These are phyloP conservation scores for Cajanus cajan DNA, from an alignment of 306 rosid genomes.

Conservation along the genomic window DNA sequence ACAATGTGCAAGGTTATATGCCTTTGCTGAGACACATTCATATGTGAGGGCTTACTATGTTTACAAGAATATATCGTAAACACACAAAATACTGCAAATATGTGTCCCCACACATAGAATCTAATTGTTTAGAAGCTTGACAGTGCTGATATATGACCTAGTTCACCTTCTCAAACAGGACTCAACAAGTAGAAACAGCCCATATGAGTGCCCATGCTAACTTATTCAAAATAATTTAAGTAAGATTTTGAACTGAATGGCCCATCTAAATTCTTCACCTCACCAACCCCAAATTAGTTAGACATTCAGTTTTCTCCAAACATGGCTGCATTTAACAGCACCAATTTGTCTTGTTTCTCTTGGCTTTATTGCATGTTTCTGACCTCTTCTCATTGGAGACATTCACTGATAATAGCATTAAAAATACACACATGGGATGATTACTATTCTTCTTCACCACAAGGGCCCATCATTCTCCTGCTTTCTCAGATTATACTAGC, in stretches of 20 bases:
- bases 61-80: not conserved
- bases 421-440: constrained; percentile 61
- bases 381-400: constrained; percentile 34
- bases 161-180: constrained; percentile 24
- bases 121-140: constrained; percentile 4
- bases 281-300: constrained; percentile 36
- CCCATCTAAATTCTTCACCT: constrained; percentile 35
- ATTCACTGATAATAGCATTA: constrained; percentile 36
- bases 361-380: constrained; percentile 23
- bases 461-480: constrained; percentile 46
- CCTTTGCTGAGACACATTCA: not conserved
- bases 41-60: not conserved
- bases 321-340: constrained; percentile 22
- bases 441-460: constrained; percentile 37
- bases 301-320: constrained; percentile 17
- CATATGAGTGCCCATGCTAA: constrained; percentile 49
- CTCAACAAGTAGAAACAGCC: constrained; percentile 37
- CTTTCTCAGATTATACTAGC: constrained; percentile 29
- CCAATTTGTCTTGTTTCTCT: constrained; percentile 37
- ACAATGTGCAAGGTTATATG: not conserved
- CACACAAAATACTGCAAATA: not conserved
- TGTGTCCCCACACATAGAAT: constrained; percentile 10
- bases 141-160: constrained; percentile 8
- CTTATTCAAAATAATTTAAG: constrained; percentile 4
- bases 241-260: constrained; percentile 26